Evolutionary conservation across 352 stramenopile genomes (phyloP).

Genomic region (Elongisporangium anandrum): DNA sequence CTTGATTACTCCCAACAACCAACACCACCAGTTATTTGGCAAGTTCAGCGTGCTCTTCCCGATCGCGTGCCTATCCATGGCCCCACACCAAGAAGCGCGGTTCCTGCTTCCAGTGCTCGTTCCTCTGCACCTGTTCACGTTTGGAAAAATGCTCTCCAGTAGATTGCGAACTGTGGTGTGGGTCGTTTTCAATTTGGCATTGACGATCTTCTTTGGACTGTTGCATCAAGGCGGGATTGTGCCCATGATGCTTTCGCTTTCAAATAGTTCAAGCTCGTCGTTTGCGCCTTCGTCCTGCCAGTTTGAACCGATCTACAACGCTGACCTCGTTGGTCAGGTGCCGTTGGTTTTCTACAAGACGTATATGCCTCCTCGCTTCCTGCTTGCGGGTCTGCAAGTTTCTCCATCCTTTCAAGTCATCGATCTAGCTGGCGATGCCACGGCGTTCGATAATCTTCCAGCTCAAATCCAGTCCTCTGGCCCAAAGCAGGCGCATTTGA

Average conservation of each 20-base stretch:
- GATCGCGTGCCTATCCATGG: conserved; percentile 79
- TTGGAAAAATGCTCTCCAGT: conserved; percentile 8
- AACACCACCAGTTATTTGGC: conserved; percentile 18
- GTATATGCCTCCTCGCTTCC: conserved; percentile 80
- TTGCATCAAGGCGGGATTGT: conserved; percentile 71
- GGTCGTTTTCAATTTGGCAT: conserved; percentile 43
- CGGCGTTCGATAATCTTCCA: conserved; percentile 8
- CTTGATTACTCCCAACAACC: conserved; percentile 14
- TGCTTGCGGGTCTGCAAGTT: conserved; percentile 25
- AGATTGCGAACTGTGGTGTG: conserved; percentile 24
- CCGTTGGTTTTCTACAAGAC: conserved; percentile 68
- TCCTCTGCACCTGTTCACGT: conserved; percentile 70
- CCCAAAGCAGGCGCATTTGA: conserved; percentile 21
- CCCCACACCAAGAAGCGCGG: conserved; percentile 93
- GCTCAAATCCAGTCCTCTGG: conserved; percentile 4
- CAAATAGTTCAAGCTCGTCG: conserved; percentile 5
- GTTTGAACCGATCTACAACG: conserved; percentile 17
- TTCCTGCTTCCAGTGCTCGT: conserved; percentile 88
- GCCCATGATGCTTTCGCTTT: conserved; percentile 47
- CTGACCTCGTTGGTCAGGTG: conserved; percentile 5
- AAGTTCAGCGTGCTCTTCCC: conserved; percentile 54
- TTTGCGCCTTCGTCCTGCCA: conserved; percentile 17
- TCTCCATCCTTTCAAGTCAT: conserved; percentile 33
- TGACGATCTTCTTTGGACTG: conserved; percentile 63
- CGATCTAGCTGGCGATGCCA: conserved; percentile 39